Conservation (phyloP, 2,329 filamentous ascomycete species). For the Samsoniella hepiali region DNA sequence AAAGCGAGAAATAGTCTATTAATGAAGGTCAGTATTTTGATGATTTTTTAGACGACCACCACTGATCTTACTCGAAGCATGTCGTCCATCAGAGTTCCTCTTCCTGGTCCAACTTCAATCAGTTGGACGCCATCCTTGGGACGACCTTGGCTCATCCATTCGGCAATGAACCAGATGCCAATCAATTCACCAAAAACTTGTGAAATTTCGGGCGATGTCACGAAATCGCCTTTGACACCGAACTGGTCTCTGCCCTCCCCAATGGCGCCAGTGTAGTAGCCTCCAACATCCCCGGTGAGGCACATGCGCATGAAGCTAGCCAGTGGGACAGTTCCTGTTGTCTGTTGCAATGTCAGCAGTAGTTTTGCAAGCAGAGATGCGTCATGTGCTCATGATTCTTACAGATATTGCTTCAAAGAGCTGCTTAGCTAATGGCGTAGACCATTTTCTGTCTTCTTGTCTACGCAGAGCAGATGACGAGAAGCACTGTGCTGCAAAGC, state of each 20-base stretch:
- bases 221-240: conserved; percentile 89
- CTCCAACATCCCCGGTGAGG: conserved; percentile 82
- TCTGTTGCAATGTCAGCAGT: conserved; percentile 28
- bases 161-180: conserved; percentile 90
- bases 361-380: not conserved
- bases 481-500: conserved; percentile 23
- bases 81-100: conserved; percentile 96
- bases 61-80: conserved; percentile 69
- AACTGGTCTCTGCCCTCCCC: conserved; percentile 76
- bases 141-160: conserved; percentile 90
- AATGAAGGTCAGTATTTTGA: not conserved
- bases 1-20: conserved; percentile 81
- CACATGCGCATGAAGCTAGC: conserved; percentile 99
- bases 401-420: conserved; percentile 85
- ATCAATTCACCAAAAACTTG: conserved; percentile 95
- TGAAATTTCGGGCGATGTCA: conserved; percentile 95
- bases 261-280: conserved; percentile 84
- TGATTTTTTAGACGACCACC: not conserved
- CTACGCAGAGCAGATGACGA: conserved; percentile 23
- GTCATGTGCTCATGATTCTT: conserved; percentile 22
- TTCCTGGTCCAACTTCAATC: conserved; percentile 89
- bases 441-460: conserved; percentile 65
- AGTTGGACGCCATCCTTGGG: conserved; percentile 74
- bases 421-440: conserved; percentile 85
- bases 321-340: conserved; percentile 86